Conservation (phyloP, 768 basidiomycete species). For the Phaffia australis region DNA sequence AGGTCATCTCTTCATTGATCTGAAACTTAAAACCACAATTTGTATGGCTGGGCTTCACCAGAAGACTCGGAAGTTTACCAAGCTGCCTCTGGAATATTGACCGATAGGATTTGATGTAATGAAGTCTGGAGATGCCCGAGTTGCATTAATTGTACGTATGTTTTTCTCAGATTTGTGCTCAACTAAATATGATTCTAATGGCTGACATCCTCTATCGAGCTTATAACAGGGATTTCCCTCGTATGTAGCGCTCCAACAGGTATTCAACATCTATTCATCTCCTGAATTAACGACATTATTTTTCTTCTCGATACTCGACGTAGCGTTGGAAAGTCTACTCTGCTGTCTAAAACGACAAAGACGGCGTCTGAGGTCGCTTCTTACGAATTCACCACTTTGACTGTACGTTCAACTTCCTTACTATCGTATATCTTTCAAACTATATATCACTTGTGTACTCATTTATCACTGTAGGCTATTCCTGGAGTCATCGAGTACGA, state of each 20-base stretch:
- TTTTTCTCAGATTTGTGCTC: not conserved
- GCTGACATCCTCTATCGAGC: not conserved
- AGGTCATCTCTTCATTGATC: not conserved
- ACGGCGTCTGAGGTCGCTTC: slow-evolving; percentile 80
- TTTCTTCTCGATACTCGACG: not conserved
- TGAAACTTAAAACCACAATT: not conserved
- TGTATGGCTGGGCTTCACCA: slow-evolving; percentile 27
- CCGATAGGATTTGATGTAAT: slow-evolving; percentile 19
- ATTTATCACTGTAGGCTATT: slow-evolving; percentile 50
- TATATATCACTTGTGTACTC: not conserved
- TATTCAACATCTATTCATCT: too few relatives aligned
- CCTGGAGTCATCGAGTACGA: slow-evolving; percentile 95
- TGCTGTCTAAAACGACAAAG: slow-evolving; percentile 81
- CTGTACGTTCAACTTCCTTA: slow-evolving; percentile 42
- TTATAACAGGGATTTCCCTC: slow-evolving; percentile 7
- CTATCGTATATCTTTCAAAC: slow-evolving; percentile 1
- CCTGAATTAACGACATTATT: not conserved
- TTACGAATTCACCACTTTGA: slow-evolving; percentile 91
- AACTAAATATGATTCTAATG: not conserved
- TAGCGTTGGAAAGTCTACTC: slow-evolving; percentile 56
- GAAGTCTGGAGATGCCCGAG: slow-evolving; percentile 33
- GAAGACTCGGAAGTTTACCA: slow-evolving; percentile 21
- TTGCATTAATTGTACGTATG: slow-evolving; percentile 25
- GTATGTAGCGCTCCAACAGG: slow-evolving; percentile 1
- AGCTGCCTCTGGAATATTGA: not conserved